Percentiles rank a stretch among this genome's conserved stretches.
Evolutionary conservation across 2,329 filamentous ascomycete genomes (phyloP).

Genomic region (Aureobasidium mangrovei): DNA sequence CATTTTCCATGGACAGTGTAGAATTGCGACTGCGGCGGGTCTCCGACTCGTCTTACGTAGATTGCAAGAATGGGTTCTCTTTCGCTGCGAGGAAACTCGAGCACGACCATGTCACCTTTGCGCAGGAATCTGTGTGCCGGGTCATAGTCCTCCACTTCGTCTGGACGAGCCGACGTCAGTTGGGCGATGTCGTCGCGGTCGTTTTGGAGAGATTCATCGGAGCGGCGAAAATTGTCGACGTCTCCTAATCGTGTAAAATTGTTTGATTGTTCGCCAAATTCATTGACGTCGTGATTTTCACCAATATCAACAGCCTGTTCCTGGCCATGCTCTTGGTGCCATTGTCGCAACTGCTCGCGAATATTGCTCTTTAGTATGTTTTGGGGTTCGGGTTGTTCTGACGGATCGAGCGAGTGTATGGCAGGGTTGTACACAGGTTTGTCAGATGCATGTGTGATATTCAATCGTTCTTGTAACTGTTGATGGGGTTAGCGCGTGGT

Average conservation of each 20-base stretch:
- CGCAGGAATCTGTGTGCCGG: constrained; percentile 30
- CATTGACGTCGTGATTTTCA: constrained; percentile 20
- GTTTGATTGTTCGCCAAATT: constrained; percentile 22
- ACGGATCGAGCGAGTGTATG: neutral
- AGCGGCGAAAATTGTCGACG: constrained; percentile 19
- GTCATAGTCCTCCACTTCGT: constrained; percentile 28
- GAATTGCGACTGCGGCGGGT: constrained; percentile 35
- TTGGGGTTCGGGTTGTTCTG: neutral
- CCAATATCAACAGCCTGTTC: constrained; percentile 18
- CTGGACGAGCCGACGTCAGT: constrained; percentile 17
- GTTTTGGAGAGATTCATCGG: constrained; percentile 20
- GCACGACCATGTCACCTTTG: constrained; percentile 42
- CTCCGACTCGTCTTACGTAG: constrained; percentile 35
- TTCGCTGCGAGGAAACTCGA: constrained; percentile 23
- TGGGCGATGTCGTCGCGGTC: constrained; percentile 19
- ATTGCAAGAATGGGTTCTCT: constrained; percentile 40
- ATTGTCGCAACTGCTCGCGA: constrained; percentile 31
- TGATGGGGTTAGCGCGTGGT: neutral
- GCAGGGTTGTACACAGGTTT: neutral
- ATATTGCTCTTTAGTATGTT: constrained; percentile 19
- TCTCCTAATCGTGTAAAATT: constrained; percentile 25
- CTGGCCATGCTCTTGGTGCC: constrained; percentile 35
- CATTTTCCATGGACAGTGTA: constrained; percentile 44
- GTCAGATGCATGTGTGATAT: neutral
- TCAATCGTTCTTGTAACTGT: neutral